These are phyloP conservation scores for Monotropa hypopitys DNA, from an alignment of 179 eudicot species.

Conservation along the genomic window DNA sequence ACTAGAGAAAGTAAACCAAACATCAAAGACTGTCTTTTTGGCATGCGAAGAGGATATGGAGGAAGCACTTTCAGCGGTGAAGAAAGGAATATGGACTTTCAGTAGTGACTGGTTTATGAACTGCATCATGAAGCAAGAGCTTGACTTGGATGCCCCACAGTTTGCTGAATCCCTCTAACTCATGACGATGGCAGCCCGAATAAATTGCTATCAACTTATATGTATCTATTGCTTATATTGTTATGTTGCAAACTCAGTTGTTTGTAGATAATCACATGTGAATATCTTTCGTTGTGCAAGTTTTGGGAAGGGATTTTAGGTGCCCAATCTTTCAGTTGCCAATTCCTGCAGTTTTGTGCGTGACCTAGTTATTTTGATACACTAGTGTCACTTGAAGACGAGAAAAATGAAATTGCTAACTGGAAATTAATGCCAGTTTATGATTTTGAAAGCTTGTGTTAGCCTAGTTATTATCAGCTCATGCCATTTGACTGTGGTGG, in stretches of 20 bases:
- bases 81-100: conserved; percentile 53
- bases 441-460: not conserved
- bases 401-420: not conserved
- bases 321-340: not conserved
- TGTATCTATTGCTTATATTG: not conserved
- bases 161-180: conserved; percentile 77
- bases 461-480: not conserved
- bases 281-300: not conserved
- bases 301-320: not conserved
- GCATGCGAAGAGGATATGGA: conserved; percentile 83
- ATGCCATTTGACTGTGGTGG: not conserved
- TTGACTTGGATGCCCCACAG: conserved; percentile 73
- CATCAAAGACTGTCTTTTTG: conserved; percentile 40
- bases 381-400: not conserved
- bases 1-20: conserved; percentile 25
- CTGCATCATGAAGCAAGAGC: conserved; percentile 81
- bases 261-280: not conserved
- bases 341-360: not conserved
- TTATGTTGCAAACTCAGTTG: not conserved
- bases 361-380: not conserved
- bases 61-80: conserved; percentile 60
- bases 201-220: no score
- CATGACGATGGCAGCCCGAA: not conserved
- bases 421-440: not conserved
- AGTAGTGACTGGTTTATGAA: conserved; percentile 74